Base-by-base conservation (phyloP, 228 moss, liverwort and hornwort genomes). In the Sphagnum magellanicum region DNA sequence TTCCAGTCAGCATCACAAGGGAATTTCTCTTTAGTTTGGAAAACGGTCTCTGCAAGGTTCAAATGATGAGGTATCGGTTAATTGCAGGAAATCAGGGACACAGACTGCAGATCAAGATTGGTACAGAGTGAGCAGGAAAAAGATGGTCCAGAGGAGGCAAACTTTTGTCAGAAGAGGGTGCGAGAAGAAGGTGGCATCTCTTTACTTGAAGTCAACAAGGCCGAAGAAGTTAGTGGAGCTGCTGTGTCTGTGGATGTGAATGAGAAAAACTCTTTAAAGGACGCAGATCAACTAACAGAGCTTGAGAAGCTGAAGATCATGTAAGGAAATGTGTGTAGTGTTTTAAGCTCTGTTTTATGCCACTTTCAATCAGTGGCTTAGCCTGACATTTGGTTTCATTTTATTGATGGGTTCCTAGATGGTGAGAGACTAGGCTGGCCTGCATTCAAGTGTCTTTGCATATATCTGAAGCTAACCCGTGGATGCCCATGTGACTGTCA, bases 111-210 rank as follows among this genome's bases (percentile, higher is more conserved):
- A 55, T 8, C 12, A 55, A 12, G 32, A 32, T 32, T 8, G 55
- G 55, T 12, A 55, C 72, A 72, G 52, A 72, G 67, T 55, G 87
- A 83, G 72, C 83, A 80, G 50, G 66, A 81, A 62, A 76, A 76
- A 59, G 72, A 53, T 76, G 76, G 64, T 50, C 51, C 61, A 16
- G 82, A 83, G 50, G 87, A 78, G 59, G 76, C 70, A 50, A 80
- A 70, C 67, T 50, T 71, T 60, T 67, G 76, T 63, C 80, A 74
- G 67, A 87, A 80, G 72, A 81, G 83, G 76, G 10, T 63, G 60
- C 76, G 80, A 50, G 80, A 83, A 73, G 87, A 87, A 78, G 87
- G 80, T 17, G 83, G 87, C 74, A 82, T 83, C 59, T 87, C 87
- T 66, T 87, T 82, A 5, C 76, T 83, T 16, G 80, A 83, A 67